A percentile compares a stretch with the other conserved stretches of the same genome.
These are phyloP conservation scores for Talaromyces funiculosus DNA, from an alignment of 2,329 filamentous ascomycete species.

Conservation along the genomic window DNA sequence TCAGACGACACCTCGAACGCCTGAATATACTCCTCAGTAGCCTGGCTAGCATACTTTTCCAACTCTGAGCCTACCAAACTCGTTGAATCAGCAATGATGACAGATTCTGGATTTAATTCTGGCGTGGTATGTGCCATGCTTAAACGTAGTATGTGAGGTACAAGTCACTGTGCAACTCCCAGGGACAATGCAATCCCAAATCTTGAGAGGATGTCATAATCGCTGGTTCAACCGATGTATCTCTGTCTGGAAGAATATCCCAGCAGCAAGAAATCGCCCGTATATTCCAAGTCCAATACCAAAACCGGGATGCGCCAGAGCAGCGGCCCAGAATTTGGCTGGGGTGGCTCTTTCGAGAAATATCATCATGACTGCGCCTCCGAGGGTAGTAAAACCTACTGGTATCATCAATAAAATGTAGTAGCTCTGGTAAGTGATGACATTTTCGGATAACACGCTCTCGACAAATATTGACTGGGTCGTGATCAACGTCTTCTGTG, in stretches of 20 bases:
- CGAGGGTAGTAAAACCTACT: constrained; percentile 20
- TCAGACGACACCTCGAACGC: not conserved
- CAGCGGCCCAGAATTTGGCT: constrained; percentile 20
- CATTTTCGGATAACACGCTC: constrained; percentile 23
- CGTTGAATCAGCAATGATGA: not conserved
- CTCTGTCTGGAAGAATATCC: constrained; percentile 19
- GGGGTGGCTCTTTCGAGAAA: constrained; percentile 24
- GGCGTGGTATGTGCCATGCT: not conserved
- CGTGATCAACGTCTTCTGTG: no score
- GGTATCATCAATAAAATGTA: constrained; percentile 23
- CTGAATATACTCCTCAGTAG: not conserved
- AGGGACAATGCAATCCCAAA: constrained; percentile 26
- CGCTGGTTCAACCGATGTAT: constrained; percentile 22
- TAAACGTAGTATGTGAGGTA: not conserved
- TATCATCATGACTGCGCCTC: constrained; percentile 29
- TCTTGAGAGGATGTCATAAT: constrained; percentile 18
- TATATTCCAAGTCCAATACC: constrained; percentile 18
- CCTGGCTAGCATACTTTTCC: not conserved
- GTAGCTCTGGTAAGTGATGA: constrained; percentile 23
- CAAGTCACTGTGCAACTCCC: constrained; percentile 16
- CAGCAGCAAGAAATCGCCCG: constrained; percentile 16
- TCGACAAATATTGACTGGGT: no score
- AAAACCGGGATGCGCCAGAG: constrained; percentile 20
- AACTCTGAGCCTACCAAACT: not conserved
- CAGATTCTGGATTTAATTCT: not conserved